Base-by-base conservation (phyloP, 2,329 filamentous ascomycete genomes). In the Acarospora socialis region DNA sequence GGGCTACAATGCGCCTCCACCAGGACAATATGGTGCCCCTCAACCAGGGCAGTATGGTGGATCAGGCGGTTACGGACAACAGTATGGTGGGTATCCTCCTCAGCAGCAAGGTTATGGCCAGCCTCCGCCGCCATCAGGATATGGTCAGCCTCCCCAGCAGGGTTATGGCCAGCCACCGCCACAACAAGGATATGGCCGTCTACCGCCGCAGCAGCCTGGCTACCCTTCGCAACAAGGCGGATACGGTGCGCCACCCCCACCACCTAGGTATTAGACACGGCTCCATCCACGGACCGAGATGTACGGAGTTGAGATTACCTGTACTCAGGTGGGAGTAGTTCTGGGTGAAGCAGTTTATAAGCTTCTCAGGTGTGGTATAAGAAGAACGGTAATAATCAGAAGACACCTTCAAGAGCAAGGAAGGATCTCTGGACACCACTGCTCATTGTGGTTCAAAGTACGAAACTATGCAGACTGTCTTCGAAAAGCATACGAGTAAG, bases 41-140 rank as follows among this genome's bases (percentile, higher is more conserved):
- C 39, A 37, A 22, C 42, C 30, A 38, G 45, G 43, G 18, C 52
- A 53, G 24, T 57, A 58, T 34, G 54, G 56, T 26, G 53, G 12
- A 10, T 31, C 35, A 13, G 36, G 40, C 15, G 41, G 33, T 16
- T 40, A 46, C 33, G 41, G 44, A 24, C 38, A 42, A 9, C 49
- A 39, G 30, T 36, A 39, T 15, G 26, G 36, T 13, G 44, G 41
- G 16, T 41, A 45, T 20, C 43, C 40, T 10, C 45, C 43, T 18
- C 36, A 39, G 22, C 36, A 42, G 35, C 39, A 25, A 19, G 40
- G 39, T 9, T 49, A 48, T 22, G 45, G 47, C 28, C 38, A 43
- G 20, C 44, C 32, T 27, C 33, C 18, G 21, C 31, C 15, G 25
- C 46, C 44, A 13, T 38, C 40, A 3, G 42, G 45, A 23, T 55